Evolutionary conservation across 1,139 yeast genomes (phyloP).

Genomic region (Spencermartinsiella ligniputridi): DNA sequence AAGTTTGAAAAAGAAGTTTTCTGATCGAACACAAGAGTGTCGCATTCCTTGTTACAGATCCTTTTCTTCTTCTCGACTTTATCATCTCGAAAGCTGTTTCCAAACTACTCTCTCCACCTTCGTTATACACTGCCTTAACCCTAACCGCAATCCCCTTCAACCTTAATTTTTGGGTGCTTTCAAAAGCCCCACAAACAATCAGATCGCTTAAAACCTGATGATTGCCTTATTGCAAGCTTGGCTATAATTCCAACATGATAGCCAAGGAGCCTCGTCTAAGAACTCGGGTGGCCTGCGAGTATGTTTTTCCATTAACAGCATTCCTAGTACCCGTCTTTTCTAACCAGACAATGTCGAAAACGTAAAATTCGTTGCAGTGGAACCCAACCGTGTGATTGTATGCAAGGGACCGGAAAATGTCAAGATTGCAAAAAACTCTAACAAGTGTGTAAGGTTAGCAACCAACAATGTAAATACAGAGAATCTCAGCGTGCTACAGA

Average conservation of each 20-base stretch:
- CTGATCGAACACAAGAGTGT: no score
- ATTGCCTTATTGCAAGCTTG: no score
- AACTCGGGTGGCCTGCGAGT: slow-evolving; percentile 1
- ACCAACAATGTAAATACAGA: slow-evolving; percentile 3
- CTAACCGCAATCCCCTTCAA: no score
- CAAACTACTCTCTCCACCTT: no score
- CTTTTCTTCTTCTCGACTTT: no score
- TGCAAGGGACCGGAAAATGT: neutral
- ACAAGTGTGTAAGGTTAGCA: slow-evolving; percentile 5
- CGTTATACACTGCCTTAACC: no score
- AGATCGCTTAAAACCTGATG: no score
- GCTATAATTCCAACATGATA: neutral
- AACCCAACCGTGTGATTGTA: slow-evolving; percentile 4
- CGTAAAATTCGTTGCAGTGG: slow-evolving; percentile 7
- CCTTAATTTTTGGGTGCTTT: no score
- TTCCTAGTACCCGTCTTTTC: neutral
- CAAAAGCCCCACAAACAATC: no score
- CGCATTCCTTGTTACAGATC: no score
- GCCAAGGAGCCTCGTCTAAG: neutral
- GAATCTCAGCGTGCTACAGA: neutral
- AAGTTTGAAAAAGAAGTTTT: no score
- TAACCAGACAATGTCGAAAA: slow-evolving; percentile 4
- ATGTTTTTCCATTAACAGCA: neutral
- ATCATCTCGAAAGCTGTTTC: no score
- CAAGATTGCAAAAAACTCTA: neutral